Evolutionary conservation across 2,329 filamentous ascomycete species (phyloP).

Genomic region (Alternaria gaisen): DNA sequence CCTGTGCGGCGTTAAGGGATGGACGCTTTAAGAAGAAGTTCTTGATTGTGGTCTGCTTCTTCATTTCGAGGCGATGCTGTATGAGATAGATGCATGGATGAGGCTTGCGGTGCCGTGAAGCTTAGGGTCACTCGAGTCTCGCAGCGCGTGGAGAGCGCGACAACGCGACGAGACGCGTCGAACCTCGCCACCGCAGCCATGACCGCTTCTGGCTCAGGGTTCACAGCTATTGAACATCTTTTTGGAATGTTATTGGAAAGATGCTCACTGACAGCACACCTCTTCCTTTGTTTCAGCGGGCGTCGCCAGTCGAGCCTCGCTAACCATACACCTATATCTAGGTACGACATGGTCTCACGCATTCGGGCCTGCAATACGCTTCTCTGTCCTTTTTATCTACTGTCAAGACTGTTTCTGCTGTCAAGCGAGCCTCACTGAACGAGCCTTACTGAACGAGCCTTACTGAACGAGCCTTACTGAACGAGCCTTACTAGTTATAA

Average conservation of each 20-base stretch:
- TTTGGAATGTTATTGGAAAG: background rate
- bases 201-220: background rate
- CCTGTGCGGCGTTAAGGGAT: background rate
- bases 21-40: background rate
- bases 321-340: background rate
- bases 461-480: background rate
- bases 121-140: background rate
- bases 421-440: background rate
- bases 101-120: background rate
- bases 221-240: background rate
- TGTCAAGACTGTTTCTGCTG: background rate
- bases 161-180: background rate
- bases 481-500: background rate
- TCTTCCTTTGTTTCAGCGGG: background rate
- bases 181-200: background rate
- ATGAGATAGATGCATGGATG: too few species aligned
- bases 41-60: background rate
- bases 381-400: too few species aligned
- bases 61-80: background rate
- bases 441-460: background rate
- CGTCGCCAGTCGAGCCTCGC: background rate
- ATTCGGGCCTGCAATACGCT: background rate
- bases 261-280: background rate
- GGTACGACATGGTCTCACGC: background rate
- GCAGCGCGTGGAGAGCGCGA: background rate